A percentile compares a stretch with the other conserved stretches of the same genome.
Evolutionary conservation across 257 asterid species (phyloP).

Genomic region (Eustoma russellianum): DNA sequence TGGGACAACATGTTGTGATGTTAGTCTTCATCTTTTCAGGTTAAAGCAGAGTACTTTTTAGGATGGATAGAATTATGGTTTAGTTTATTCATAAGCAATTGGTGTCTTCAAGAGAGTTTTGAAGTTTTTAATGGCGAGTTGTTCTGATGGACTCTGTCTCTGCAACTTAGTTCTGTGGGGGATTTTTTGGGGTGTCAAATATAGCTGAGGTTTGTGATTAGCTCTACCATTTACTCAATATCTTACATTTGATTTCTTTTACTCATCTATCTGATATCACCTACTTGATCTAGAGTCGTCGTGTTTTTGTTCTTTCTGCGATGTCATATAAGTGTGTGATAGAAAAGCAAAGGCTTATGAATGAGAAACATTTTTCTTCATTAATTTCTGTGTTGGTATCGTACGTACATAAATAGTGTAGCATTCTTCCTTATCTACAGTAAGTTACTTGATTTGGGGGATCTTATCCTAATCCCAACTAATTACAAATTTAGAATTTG

Average conservation of each 20-base stretch:
- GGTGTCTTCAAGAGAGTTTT: neutral
- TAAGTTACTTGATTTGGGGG: too few species aligned
- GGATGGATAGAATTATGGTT: neutral
- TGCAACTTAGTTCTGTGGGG: neutral
- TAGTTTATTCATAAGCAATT: neutral
- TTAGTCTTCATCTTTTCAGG: slow-evolving; percentile 2
- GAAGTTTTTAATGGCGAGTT: slow-evolving; percentile 6
- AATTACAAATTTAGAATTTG: too few species aligned
- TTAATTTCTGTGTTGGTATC: too few species aligned
- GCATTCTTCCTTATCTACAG: too few species aligned
- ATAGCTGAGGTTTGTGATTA: neutral
- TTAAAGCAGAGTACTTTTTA: slow-evolving; percentile 1
- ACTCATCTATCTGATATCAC: neutral
- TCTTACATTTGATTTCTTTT: neutral
- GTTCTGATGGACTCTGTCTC: slow-evolving; percentile 1
- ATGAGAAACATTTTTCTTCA: too few species aligned
- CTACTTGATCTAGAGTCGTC: neutral
- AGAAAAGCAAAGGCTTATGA: too few species aligned
- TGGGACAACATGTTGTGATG: neutral
- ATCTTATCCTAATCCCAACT: too few species aligned
- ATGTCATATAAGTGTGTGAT: too few species aligned
- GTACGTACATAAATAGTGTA: too few species aligned
- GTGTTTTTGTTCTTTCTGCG: neutral
- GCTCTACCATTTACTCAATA: neutral
- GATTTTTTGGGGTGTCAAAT: too few species aligned